A percentile compares a stretch with the other conserved stretches of the same genome.
Evolutionary conservation across 768 basidiomycete species (phyloP).

Genomic region (Leccinum uliginosum): DNA sequence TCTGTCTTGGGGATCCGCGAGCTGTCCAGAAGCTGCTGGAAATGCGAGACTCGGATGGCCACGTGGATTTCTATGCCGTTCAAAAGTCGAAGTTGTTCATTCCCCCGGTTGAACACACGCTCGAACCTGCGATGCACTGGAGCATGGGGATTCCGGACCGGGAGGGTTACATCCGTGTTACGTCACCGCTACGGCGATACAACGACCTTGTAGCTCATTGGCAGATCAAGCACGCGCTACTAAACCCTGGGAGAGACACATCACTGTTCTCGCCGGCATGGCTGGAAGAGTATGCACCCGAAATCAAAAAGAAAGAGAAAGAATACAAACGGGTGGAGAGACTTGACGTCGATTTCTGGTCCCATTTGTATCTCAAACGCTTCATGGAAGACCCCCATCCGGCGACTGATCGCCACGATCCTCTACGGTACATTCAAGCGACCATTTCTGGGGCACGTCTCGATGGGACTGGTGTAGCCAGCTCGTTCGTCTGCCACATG

Average conservation of each 20-base stretch:
- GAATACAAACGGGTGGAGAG: conserved; percentile 28
- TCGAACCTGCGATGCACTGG: conserved; percentile 62
- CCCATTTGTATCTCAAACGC: conserved; percentile 35
- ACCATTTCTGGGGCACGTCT: conserved; percentile 18
- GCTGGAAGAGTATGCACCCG: conserved; percentile 40
- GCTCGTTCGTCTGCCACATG: conserved; percentile 20
- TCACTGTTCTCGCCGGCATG: conserved; percentile 44
- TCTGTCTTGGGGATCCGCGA: conserved; percentile 27
- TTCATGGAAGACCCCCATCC: conserved; percentile 28
- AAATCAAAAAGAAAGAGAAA: conserved; percentile 36
- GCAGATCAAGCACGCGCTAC: conserved; percentile 83
- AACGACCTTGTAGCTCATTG: conserved; percentile 82
- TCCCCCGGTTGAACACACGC: conserved; percentile 39
- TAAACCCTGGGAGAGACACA: conserved; percentile 32
- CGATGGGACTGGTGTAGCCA: conserved; percentile 9
- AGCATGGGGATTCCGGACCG: conserved; percentile 61
- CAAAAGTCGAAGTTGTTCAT: conserved; percentile 32
- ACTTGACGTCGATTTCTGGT: conserved; percentile 39
- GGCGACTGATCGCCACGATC: conserved; percentile 19
- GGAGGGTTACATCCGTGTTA: conserved; percentile 80
- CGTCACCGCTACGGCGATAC: conserved; percentile 86
- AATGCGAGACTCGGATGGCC: conserved; percentile 42
- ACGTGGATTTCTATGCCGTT: conserved; percentile 37
- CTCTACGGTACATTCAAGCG: conserved; percentile 27
- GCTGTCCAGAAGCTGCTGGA: conserved; percentile 44